Conservation (phyloP, 2,329 filamentous ascomycete species). For the Trichoderma sp. region DNA sequence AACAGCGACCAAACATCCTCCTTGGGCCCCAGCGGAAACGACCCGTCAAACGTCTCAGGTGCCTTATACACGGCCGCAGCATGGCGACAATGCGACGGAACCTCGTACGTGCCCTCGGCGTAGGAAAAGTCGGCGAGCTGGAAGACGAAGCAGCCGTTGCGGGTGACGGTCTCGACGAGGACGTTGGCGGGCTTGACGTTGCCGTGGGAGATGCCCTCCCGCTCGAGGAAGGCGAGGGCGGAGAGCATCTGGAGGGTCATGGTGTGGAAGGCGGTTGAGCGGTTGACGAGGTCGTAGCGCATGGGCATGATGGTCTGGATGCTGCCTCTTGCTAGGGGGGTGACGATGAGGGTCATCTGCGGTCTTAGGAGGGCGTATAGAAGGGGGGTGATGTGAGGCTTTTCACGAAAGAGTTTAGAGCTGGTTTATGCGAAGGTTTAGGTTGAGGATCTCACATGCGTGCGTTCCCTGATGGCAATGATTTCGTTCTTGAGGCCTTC, state of each 20-base stretch:
- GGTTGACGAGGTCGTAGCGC: background rate
- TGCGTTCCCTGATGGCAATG: background rate
- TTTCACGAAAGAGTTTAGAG: background rate
- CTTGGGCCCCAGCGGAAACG: background rate
- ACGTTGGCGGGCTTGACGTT: slow-evolving; percentile 15
- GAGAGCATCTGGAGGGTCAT: slow-evolving; percentile 15
- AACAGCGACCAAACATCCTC: slow-evolving; percentile 19
- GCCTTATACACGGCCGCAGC: background rate
- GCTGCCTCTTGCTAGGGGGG: background rate
- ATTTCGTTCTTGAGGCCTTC: background rate
- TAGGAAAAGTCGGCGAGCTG: slow-evolving; percentile 10
- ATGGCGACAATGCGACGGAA: background rate
- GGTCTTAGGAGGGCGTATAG: slow-evolving; percentile 1
- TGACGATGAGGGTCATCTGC: background rate
- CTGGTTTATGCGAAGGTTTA: too few species aligned
- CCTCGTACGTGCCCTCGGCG: background rate
- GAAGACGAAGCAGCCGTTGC: background rate
- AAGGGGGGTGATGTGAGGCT: slow-evolving; percentile 4
- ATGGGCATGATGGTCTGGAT: background rate
- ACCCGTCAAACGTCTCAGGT: background rate
- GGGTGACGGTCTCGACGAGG: background rate
- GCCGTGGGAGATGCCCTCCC: background rate
- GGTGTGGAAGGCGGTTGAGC: background rate
- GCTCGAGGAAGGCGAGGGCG: slow-evolving; percentile 8
- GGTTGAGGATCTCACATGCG: background rate